Evolutionary conservation across 2,329 filamentous ascomycete species (phyloP).

Genomic region (Fusarium miscanthi): DNA sequence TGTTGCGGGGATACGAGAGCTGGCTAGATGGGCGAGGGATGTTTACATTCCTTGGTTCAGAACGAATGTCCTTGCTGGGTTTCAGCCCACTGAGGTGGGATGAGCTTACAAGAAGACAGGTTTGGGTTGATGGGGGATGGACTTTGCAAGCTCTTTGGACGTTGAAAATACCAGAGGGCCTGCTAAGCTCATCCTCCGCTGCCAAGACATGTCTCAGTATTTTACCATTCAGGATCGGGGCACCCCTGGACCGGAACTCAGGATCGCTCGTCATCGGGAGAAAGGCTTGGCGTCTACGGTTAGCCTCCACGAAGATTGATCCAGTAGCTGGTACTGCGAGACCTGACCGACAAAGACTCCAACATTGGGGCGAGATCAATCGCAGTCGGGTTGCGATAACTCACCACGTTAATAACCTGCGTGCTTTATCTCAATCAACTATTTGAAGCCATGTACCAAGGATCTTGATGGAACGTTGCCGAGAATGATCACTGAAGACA

Average conservation of each 20-base stretch:
- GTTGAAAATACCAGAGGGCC: too few relatives aligned
- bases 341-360: background rate
- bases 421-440: too few relatives aligned
- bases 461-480: rapidly evolving
- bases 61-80: background rate
- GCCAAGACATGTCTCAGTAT: rapidly evolving
- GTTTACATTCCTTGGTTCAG: conserved; percentile 35
- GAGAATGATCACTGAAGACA: background rate
- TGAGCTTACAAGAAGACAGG: background rate
- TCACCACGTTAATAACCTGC: rapidly evolving
- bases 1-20: conserved; percentile 28
- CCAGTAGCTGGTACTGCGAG: rapidly evolving
- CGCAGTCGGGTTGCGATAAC: rapidly evolving
- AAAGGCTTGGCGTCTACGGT: background rate
- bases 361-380: rapidly evolving
- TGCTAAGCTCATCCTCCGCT: rapidly evolving
- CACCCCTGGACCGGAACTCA: rapidly evolving
- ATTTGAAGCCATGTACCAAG: background rate
- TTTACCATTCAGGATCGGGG: background rate
- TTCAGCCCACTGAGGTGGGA: background rate
- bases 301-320: background rate
- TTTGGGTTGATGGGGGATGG: too few relatives aligned
- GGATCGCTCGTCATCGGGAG: too few relatives aligned
- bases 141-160: background rate
- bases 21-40: conserved; percentile 23